These are phyloP conservation scores for Pythium phragmiticola DNA, from an alignment of 352 stramenopile genomes.

Conservation along the genomic window DNA sequence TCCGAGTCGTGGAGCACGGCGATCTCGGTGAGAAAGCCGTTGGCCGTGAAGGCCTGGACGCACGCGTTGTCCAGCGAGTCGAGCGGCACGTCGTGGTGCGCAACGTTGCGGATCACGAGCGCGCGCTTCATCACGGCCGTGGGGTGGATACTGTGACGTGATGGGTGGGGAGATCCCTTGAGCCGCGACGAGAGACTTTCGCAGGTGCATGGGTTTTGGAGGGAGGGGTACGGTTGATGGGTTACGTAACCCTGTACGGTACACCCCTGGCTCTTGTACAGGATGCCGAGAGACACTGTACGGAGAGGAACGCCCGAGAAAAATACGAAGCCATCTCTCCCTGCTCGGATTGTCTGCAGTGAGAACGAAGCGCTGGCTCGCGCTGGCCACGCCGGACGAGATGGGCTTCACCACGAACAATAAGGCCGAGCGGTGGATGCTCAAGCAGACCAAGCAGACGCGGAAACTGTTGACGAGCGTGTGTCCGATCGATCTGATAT, in stretches of 20 bases:
- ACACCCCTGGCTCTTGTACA: no score
- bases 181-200: no score
- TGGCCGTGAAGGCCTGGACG: constrained; percentile 62
- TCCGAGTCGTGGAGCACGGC: constrained; percentile 59
- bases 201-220: no score
- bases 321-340: no score
- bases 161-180: no score
- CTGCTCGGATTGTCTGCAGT: no score
- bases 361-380: no score
- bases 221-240: no score
- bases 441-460: constrained; percentile 65
- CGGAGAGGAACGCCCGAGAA: no score
- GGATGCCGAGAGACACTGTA: no score
- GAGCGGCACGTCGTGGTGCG: constrained; percentile 67
- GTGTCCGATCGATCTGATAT: constrained; percentile 84
- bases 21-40: constrained; percentile 73
- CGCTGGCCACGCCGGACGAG: constrained; percentile 29
- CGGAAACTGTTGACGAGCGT: constrained; percentile 45
- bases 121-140: constrained; percentile 62
- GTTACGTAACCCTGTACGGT: no score
- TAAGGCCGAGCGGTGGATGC: constrained; percentile 83
- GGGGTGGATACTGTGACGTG: background rate
- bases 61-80: constrained; percentile 78
- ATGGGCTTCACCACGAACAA: constrained; percentile 81
- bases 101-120: constrained; percentile 76